Base-by-base conservation (phyloP, 805 yeast species). In the Saturnispora zaruensis region DNA sequence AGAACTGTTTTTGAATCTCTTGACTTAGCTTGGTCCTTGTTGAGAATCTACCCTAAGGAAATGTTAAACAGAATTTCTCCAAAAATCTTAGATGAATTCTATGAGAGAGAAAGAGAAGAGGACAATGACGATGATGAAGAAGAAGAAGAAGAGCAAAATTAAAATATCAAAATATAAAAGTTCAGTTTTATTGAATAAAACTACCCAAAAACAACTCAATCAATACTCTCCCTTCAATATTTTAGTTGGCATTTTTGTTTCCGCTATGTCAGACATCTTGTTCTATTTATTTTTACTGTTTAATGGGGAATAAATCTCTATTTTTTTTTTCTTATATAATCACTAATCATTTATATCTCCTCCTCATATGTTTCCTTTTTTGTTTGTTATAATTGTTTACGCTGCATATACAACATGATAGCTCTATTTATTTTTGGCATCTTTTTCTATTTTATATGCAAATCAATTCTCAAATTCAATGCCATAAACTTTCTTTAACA, bases 31-130 rank as follows among this genome's bases (percentile, higher is more conserved):
- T 93, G 99, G 99, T 82, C 95, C 42, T 78, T 93, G 67, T 78
- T 93, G 69, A 89, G 99, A 79, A 93, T 93, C 69, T 93, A 93
- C 76, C 99, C 99, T 66, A 93, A 90, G 81, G 98, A 93, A 73
- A 77, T 93, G 86, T 82, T 93, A 66, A 93, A 93, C 78, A 89
- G 99, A 82, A 88, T 93, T 65, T 89, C 96, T 53, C 98, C 98
- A 68, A 93, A 93, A 82, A 88, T 93, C 61, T 75, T 93, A 66
- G 83, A 82, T 59, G 98, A 91, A 72, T 93, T 91, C 72, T 93
- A 93, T 72, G 98, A 91, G 63, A 81, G 96, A 71, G 82, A 83
- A 45, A 81, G 88, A 66, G 81, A 77, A 53, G 58, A 56, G n/a
- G 81, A 75, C 7, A 54, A 52, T 5, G 55, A 53, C 1, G 55